Evolutionary conservation across 805 yeast species (phyloP), one percentile per base, ranked within the genome.

Genomic region (Metschnikowia lunata): DNA sequence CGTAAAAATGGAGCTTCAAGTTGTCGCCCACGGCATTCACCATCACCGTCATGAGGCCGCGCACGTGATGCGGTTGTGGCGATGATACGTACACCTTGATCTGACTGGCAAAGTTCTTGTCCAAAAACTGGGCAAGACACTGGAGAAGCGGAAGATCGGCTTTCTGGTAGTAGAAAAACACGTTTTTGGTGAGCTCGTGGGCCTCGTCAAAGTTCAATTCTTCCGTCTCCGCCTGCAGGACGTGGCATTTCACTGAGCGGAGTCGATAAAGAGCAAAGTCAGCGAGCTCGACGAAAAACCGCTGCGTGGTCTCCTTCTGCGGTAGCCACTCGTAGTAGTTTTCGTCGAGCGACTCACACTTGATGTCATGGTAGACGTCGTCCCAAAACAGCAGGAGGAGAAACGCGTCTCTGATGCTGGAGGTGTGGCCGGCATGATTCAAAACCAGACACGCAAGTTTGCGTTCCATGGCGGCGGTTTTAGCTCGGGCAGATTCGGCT

Each of bases 301-400:
- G 28, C 36, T 39, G 50, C 26, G 48, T 36, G 26, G 38, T 36
- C 11, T 39, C 35, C 7, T 39, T 37, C 8, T 44, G 34, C 33
- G 52, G 52, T 9, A 49, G 48, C 43, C 47, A 46, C 15, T 18
- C 46, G 33, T 37, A 39, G 43, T 41, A 42, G 29, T 34, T 33
- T 15, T 31, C 37, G 6, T 6, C 38, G 14, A 6, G 12, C 29
- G 34, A 10, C 26, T 49, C 52, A 26, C 13, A 32, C n/a, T 34
- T 31, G 43, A 49, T 47, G 34, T 49, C 52, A 34, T 49, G 52
- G 39, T 49, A 47, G 12, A 49, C 52, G 34, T 49, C 51, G 37
- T 37, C 37, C 52, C 52, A 47, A 30, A 49, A 49, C 47, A 39
- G 43, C 43, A 27, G 31, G 10, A 40, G 37, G 30, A 37, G 48